Base-by-base conservation (phyloP, 495 filamentous ascomycete species). In the Penicillium cataractarum region DNA sequence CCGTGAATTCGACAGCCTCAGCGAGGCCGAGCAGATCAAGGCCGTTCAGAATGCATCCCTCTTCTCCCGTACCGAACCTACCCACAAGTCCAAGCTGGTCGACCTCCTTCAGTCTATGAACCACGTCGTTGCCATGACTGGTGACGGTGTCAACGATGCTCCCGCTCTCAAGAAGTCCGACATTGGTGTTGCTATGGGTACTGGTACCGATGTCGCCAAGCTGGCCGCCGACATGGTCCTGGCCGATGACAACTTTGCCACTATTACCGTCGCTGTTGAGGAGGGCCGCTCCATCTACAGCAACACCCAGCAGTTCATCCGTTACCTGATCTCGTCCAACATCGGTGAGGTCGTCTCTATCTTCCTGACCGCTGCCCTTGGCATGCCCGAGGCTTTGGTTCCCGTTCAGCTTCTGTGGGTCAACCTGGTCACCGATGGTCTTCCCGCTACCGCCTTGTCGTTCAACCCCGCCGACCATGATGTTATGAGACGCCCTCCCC, bases 241-340 rank as follows among this genome's bases (percentile, higher is more conserved):
- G 55, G 93, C 92, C 29, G 96, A 99, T 79, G 90, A 98, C 77
- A 99, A 99, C 79, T 99, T 99, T 73, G 95, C 96, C 49, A 98
- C 96, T 27, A 99, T 99, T 70, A 91, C 94, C 68, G 84, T 91
- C 58, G 96, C 96, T 35, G 93, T 99, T 55, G 95, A 97, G 76
- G 96, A 99, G 76, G 96, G 96, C 56, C 89, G 96, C 56, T 93
- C 93, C 33, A 99, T 99, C 80, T 99, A 96, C 83, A 97, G 94
- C 87, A 99, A 99, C 83, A 99, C 96, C 3, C 96, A 99, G 73
- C 96, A 99, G 73, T 99, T 99, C 75, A 99, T 99, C 76, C 91
- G 96, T 29, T 99, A 99, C 74, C 84, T 99, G 53, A 99, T 99
- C 76, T 97, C 93, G 9, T 97, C 93, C 32, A 99, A 99, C 79